Percentiles rank a stretch among this genome's conserved stretches.
Evolutionary conservation across 164 flowering plant species (phyloP).

Genomic region (grape (Vitis vinifera)): ASM3070453v1 NC_081811.1:29967501-29968000

Average conservation of each 20-base stretch:
- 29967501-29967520: no score
- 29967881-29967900: constrained; percentile 1
- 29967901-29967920: background rate
- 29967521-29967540: no score
- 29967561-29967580: no score
- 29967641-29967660: background rate
- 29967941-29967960: no score
- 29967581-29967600: no score
- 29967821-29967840: constrained; percentile 96
- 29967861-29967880: background rate
- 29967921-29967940: no score
- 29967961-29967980: no score
- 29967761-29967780: constrained; percentile 99
- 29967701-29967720: background rate
- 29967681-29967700: background rate
- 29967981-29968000: no score
- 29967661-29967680: background rate
- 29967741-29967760: constrained; percentile 92
- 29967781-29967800: constrained; percentile 84
- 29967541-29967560: no score
- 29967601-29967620: no score
- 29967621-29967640: no score
- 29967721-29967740: constrained; percentile 56
- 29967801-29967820: constrained; percentile 93
- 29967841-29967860: constrained; percentile 46